Evolutionary conservation across 805 yeast genomes (phyloP), one percentile per base, ranked within the genome.

Genomic region (Cyberlindnera euphorbiae): DNA sequence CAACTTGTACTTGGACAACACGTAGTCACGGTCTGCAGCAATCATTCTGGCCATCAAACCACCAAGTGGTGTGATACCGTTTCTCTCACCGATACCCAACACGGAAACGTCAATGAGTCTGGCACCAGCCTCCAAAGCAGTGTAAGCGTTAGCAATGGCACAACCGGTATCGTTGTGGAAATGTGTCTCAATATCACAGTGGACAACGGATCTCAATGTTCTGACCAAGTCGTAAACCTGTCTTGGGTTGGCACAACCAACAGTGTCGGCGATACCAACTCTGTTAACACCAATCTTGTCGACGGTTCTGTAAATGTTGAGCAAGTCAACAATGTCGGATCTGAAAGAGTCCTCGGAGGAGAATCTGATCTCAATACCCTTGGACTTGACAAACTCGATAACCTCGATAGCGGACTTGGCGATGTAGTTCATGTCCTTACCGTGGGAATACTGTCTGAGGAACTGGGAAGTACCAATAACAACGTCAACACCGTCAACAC

Each of bases 161-260:
- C 97, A 93, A 46, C 98, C 98, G 23, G 98, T 90, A 64, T 90
- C 98, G 63, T 90, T 86, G 70, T 90, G 98, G 85, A 90, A 93
- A 64, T 90, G 98, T 63, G 96, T 86, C 70, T 90, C 98, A 55
- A 90, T 89, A 62, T 90, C 98, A 71, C 97, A 90, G 25, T 85
- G 81, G 33, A 90, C 97, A 33, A 90, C 96, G 11, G 89, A 79
- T 66, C 80, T 86, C 62, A 90, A 77, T 29, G 98, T 93, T 59
- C 94, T 81, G 46, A 90, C 93, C 52, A 90, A 77, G 69, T 90
- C 98, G 64, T 90, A 90, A 42, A 90, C 98, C 67, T 93, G 97
- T 69, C 98, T 81, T 55, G 98, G 98, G 71, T 90, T 90, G 48
- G 98, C 98, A 63, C 97, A 83, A 33, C 98, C 98, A 39, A 90